Evolutionary conservation across 306 rosid species (phyloP).

Genomic region (Lithocarpus polystachyus): DNA sequence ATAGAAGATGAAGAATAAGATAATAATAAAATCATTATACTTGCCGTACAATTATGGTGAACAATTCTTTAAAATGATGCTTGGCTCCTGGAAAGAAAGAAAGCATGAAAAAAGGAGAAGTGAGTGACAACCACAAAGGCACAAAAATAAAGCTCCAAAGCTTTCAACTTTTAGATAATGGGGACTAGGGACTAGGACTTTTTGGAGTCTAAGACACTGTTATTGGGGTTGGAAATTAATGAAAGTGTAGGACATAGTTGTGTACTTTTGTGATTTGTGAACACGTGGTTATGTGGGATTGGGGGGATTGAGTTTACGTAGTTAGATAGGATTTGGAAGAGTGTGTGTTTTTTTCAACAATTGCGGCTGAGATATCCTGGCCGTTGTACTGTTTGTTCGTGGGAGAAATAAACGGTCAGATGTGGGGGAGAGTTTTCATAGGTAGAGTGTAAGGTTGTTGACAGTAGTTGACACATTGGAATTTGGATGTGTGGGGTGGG

Average conservation of each 20-base stretch:
- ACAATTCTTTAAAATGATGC: slow-evolving; percentile 16
- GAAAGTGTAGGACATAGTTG: background rate
- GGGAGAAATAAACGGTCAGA: background rate
- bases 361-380: slow-evolving; percentile 26
- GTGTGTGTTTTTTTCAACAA: slow-evolving; percentile 18
- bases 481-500: background rate
- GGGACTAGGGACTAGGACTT: background rate
- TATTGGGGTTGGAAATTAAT: background rate
- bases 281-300: background rate
- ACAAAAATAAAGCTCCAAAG: slow-evolving; percentile 1
- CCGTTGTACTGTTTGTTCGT: slow-evolving; percentile 14
- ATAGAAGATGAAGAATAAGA: background rate
- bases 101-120: slow-evolving; percentile 8
- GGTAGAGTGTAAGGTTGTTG: slow-evolving; percentile 6
- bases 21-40: slow-evolving; percentile 7
- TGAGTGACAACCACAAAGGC: slow-evolving; percentile 12
- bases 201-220: background rate
- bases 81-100: background rate
- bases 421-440: background rate
- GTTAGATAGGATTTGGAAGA: background rate
- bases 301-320: background rate
- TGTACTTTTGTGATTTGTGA: background rate
- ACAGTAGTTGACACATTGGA: slow-evolving; percentile 14
- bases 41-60: slow-evolving; percentile 33
- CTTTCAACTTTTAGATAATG: background rate